Evolutionary conservation across 2,329 filamentous ascomycete species (phyloP).

Genomic region (Colletotrichum horii): DNA sequence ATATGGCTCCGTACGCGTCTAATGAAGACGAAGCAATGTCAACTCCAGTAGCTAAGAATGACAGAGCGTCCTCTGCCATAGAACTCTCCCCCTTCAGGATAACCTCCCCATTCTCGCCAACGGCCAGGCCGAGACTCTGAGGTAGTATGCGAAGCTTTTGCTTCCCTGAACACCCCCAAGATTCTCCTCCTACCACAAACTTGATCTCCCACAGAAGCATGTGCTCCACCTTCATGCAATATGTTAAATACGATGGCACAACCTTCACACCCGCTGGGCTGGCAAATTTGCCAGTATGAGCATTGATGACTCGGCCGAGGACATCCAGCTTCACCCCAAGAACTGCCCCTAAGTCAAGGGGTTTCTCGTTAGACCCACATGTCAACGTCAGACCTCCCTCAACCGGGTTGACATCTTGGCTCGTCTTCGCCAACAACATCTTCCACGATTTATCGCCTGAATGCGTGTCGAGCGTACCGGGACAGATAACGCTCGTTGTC

Average conservation of each 20-base stretch:
- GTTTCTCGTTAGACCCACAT: background rate
- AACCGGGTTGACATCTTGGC: background rate
- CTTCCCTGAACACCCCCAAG: background rate
- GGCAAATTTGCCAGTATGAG: background rate
- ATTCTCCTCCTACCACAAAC: background rate
- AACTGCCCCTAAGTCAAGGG: background rate
- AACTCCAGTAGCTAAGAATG: background rate
- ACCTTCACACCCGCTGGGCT: background rate
- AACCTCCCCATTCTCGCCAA: background rate
- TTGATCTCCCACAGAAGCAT: background rate
- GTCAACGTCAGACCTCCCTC: background rate
- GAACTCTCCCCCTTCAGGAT: background rate
- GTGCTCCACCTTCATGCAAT: background rate
- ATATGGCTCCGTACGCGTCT: background rate
- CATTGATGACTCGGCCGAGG: background rate
- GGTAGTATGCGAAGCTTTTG: background rate
- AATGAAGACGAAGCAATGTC: background rate
- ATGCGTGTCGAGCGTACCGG: background rate
- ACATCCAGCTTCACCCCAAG: background rate
- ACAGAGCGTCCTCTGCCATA: background rate
- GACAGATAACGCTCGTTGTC: background rate
- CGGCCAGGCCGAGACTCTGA: background rate
- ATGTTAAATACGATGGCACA: background rate
- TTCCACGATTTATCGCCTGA: background rate
- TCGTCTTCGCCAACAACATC: background rate